Percentiles rank a stretch among this genome's conserved stretches.
phyloP scores from a whole-genome alignment of 2,329 filamentous ascomycete genomes.

The Clonostachys byssicola region DNA sequence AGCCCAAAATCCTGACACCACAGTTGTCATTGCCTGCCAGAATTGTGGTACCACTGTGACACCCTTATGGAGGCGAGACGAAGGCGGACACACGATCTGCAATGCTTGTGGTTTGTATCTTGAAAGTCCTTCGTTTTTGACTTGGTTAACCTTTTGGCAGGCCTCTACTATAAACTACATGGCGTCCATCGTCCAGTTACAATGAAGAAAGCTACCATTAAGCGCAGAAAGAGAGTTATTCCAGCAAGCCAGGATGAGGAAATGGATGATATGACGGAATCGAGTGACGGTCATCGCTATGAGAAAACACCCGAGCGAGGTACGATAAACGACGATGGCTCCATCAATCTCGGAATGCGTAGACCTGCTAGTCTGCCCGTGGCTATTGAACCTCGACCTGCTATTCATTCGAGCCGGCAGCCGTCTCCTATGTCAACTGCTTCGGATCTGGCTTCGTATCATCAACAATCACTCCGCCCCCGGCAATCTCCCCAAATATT shows the following conservation, averaged over 20 bases:
- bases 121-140: too few relatives aligned
- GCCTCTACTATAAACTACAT: constrained; percentile 94
- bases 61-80: constrained; percentile 90
- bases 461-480: constrained; percentile 34
- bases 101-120: constrained; percentile 84
- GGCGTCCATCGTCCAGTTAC: constrained; percentile 87
- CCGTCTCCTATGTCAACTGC: constrained; percentile 35
- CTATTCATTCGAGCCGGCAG: constrained; percentile 33
- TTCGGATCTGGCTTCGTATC: constrained; percentile 46
- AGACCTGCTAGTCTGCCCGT: constrained; percentile 39
- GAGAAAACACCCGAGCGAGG: constrained; percentile 44
- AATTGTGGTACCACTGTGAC: constrained; percentile 97
- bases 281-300: constrained; percentile 28
- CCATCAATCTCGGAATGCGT: constrained; percentile 56
- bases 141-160: constrained; percentile 36
- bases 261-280: constrained; percentile 42
- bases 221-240: constrained; percentile 90
- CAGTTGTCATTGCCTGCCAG: constrained; percentile 79
- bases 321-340: constrained; percentile 58
- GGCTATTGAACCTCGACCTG: constrained; percentile 41
- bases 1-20: constrained; percentile 19
- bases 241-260: constrained; percentile 60
- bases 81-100: constrained; percentile 93
- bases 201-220: constrained; percentile 99
- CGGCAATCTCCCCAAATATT: constrained; percentile 33